phyloP scores from a whole-genome alignment of 2,329 filamentous ascomycete genomes.

The Neofusicoccum laricinum region DNA sequence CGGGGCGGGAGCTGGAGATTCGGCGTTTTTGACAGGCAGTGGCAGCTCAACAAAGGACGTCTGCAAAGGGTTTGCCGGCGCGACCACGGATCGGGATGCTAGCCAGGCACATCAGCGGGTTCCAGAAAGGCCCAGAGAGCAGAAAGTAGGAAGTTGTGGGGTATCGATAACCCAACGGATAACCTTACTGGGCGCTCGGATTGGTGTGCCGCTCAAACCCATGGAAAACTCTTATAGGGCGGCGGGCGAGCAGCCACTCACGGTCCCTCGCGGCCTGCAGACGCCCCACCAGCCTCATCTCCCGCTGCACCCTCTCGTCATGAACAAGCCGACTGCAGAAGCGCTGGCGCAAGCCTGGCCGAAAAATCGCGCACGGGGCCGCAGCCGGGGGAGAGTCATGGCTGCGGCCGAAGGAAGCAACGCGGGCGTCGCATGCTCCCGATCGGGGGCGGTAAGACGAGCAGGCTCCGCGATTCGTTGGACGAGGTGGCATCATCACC shows the following conservation, averaged over 20 bases:
- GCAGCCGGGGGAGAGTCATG: not conserved
- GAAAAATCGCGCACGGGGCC: constrained; percentile 12
- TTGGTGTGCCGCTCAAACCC: not conserved
- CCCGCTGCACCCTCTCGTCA: constrained; percentile 9
- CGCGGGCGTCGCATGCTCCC: not conserved
- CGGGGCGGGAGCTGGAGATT: not conserved
- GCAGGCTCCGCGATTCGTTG: not conserved
- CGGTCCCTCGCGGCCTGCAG: not conserved
- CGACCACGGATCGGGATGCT: not conserved
- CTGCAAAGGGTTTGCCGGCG: not conserved
- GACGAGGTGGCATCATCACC: not conserved
- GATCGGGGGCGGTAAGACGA: not conserved
- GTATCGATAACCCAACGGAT: constrained; percentile 12
- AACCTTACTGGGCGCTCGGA: constrained; percentile 11
- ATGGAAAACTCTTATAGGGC: not conserved
- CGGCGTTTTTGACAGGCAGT: not conserved
- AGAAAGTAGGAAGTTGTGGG: not conserved
- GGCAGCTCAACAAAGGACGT: not conserved
- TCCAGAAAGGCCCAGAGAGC: constrained; percentile 2
- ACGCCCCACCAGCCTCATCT: not conserved
- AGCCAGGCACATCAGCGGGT: not conserved
- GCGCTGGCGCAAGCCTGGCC: not conserved
- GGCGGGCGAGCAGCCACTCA: not conserved
- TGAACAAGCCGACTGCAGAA: not conserved
- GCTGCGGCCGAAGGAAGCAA: not conserved